Conservation (phyloP, 805 yeast species). For the Kluyveromyces lactis region DNA sequence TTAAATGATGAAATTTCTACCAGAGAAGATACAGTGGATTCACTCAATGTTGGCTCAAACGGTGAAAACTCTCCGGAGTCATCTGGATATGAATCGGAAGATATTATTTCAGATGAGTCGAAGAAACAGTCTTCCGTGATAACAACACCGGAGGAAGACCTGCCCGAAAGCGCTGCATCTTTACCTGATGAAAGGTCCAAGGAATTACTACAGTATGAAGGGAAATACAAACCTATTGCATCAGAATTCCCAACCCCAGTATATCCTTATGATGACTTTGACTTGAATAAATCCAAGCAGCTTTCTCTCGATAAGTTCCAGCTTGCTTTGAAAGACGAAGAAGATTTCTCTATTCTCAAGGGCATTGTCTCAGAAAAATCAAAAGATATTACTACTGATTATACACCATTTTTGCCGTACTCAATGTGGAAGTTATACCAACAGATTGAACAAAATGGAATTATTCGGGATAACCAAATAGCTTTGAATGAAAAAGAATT, state of each 20-base stretch:
- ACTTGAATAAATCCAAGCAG: neutral
- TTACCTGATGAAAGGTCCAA: conserved; percentile 9
- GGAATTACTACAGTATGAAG: conserved; percentile 21
- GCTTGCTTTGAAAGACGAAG: conserved; percentile 56
- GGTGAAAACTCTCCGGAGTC: conserved; percentile 8
- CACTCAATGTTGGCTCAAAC: conserved; percentile 3
- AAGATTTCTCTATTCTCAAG: conserved; percentile 53
- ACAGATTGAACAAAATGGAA: conserved; percentile 8
- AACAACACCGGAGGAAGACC: conserved; percentile 24
- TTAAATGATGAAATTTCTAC: conserved; percentile 22
- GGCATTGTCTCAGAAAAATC: conserved; percentile 31
- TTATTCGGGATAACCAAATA: conserved; percentile 12
- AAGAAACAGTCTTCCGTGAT: conserved; percentile 12
- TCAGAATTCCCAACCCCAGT: conserved; percentile 48
- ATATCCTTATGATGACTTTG: conserved; percentile 32
- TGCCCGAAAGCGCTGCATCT: conserved; percentile 14
- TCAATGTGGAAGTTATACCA: conserved; percentile 19
- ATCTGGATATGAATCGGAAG: conserved; percentile 15
- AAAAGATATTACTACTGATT: neutral
- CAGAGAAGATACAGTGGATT: conserved; percentile 16
- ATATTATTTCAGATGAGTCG: conserved; percentile 11
- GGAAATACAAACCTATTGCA: conserved; percentile 41
- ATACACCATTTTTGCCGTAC: conserved; percentile 11
- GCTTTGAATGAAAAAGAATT: conserved; percentile 21
- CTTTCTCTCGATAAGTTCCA: conserved; percentile 40